These are phyloP conservation scores for Trichoderma semiorbis DNA, from an alignment of 2,329 filamentous ascomycete species.

Conservation along the genomic window DNA sequence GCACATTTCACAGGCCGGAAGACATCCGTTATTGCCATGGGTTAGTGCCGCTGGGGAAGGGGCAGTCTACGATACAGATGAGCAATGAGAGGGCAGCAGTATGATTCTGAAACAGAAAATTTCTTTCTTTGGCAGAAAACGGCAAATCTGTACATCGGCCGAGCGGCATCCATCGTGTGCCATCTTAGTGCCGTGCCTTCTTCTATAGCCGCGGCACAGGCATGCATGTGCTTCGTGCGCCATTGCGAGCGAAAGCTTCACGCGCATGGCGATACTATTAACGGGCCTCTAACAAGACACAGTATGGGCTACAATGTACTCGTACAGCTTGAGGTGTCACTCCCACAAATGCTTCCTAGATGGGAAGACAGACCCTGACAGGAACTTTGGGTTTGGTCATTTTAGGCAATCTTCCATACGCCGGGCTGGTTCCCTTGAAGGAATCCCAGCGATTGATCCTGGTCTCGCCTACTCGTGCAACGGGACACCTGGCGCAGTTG, in stretches of 20 bases:
- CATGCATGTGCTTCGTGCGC: not conserved
- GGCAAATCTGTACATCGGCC: not conserved
- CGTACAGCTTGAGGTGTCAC: not conserved
- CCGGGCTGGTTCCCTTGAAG: not conserved
- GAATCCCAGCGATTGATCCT: not conserved
- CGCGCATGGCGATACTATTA: not conserved
- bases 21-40: slow-evolving; percentile 1
- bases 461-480: not conserved
- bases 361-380: not conserved
- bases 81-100: not conserved
- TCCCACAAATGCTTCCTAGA: not conserved
- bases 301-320: not conserved
- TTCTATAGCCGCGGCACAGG: not conserved
- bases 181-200: not conserved
- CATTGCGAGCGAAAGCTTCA: not conserved
- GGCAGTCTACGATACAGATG: not conserved
- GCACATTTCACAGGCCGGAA: slow-evolving; percentile 12
- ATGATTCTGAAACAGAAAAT: not conserved
- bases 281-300: not conserved
- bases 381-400: not conserved
- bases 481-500: not conserved
- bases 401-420: not conserved
- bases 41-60: not conserved
- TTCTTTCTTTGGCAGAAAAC: not conserved
- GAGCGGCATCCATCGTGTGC: not conserved